Conservation (phyloP, 305 asterid genomes). For the Fraxinus angustifolia region DNA sequence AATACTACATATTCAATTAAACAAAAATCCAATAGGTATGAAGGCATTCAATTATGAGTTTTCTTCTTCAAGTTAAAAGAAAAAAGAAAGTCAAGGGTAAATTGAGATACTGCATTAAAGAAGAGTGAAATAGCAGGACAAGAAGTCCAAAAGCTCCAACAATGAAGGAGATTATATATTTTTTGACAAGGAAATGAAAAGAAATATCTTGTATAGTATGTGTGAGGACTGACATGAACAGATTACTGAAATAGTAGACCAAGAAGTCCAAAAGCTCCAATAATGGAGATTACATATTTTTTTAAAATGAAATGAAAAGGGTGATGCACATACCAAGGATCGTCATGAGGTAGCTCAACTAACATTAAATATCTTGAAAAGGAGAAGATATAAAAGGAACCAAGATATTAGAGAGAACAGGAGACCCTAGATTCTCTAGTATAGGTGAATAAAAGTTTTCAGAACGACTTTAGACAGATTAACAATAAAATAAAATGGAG, state of each 20-base stretch:
- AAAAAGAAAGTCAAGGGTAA: background rate
- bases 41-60: background rate
- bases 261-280: background rate
- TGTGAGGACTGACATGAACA: background rate
- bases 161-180: background rate
- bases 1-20: background rate
- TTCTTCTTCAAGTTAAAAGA: background rate
- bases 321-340: background rate
- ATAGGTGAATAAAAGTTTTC: background rate
- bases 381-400: background rate
- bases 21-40: background rate
- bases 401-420: constrained; percentile 5
- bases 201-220: background rate
- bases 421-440: background rate
- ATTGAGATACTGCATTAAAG: background rate
- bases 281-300: background rate
- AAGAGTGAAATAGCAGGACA: background rate
- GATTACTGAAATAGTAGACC: background rate
- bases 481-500: constrained; percentile 8
- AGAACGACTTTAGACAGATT: background rate
- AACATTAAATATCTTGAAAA: background rate
- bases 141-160: background rate
- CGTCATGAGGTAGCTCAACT: background rate
- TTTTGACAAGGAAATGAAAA: background rate
- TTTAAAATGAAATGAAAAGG: background rate